Conservation (phyloP, 352 stramenopile species). For the Globisporangium spiculum region DNA sequence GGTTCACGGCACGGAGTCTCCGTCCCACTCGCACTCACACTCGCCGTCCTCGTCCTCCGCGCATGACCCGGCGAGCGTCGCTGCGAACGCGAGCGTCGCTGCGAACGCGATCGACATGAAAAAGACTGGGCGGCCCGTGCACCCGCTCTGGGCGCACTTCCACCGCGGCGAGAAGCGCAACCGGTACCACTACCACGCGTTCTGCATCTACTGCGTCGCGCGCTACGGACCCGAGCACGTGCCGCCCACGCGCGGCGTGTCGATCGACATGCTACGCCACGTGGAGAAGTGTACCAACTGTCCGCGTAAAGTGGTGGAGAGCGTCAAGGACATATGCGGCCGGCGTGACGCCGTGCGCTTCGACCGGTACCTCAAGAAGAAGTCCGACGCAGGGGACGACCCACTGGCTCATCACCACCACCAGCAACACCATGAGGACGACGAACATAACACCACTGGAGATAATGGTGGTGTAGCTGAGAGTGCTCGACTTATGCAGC, state of each 20-base stretch:
- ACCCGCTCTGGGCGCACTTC: conserved; percentile 81
- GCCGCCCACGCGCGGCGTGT: conserved; percentile 70
- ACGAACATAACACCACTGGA: not conserved
- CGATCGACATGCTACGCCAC: conserved; percentile 78
- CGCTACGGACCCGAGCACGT: conserved; percentile 53
- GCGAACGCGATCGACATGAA: conserved; percentile 26
- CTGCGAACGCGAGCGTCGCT: not conserved
- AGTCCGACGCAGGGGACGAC: conserved; percentile 10
- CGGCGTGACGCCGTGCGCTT: conserved; percentile 41
- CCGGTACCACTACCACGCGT: conserved; percentile 83
- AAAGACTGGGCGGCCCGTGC: conserved; percentile 65
- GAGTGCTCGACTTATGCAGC: not conserved
- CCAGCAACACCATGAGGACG: conserved; percentile 12
- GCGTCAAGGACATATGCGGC: conserved; percentile 56
- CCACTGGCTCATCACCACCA: conserved; percentile 11
- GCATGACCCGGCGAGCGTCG: not conserved
- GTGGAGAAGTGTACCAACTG: conserved; percentile 71
- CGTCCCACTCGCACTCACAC: not conserved
- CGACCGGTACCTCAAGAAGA: conserved; percentile 36
- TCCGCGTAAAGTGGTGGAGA: conserved; percentile 57
- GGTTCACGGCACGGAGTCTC: not conserved
- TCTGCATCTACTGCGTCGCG: conserved; percentile 76
- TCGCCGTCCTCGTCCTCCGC: not conserved
- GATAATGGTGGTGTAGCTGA: not conserved
- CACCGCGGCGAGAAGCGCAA: conserved; percentile 85